Evolutionary conservation across 805 yeast species (phyloP), one percentile per base, ranked within the genome.

Genomic region (Myxozyma neotropica): DNA sequence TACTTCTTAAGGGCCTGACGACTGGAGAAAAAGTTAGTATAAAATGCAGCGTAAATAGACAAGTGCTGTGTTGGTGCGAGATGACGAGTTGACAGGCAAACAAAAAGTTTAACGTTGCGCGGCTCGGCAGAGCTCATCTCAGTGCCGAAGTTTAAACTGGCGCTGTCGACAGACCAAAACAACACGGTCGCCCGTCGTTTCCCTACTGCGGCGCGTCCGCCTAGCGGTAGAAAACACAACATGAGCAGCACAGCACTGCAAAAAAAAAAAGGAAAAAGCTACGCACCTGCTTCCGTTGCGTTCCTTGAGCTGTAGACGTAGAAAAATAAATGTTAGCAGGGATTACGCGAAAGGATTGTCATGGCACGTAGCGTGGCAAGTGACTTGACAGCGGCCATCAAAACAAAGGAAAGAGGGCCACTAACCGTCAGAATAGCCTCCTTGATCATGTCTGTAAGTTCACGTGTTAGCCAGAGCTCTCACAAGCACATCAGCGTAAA

Each of bases 1-100:
- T 83, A 88, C 75, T 89, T 89, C 81, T 90, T 91, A 71, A 91
- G 79, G 12, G 94, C 93, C 73, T 87, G 93, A 74, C 96, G 92
- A 69, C 91, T 82, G 56, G 12, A 49, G 13, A 38, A 2, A 17
- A 3, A 12, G 35, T 26, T 21, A 36, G 24, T 23, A 44, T 31
- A 13, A 26, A 13, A 27, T 27, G 21, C 17, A 4, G 43, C 43
- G 2, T 12, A n/a, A 38, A 38, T 29, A 38, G 4, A 4, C 23
- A 38, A 19, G 2, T n/a, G 43, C 7, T 19, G 43, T 8, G 43
- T 15, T 38, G 43, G 23, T 38, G 43, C 21, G 19, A 3, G 35
- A 13, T 15, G 4, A 4, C 15, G 35, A 13, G 12, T n/a, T 12
- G 35, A 10, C 2, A 44, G 26, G 4, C 10, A 24, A 26, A 44